Percentiles rank a stretch among this genome's conserved stretches.
These are phyloP conservation scores for Camelina sativa DNA, from an alignment of 345 rosid genomes.

Conservation along the genomic window DNA sequence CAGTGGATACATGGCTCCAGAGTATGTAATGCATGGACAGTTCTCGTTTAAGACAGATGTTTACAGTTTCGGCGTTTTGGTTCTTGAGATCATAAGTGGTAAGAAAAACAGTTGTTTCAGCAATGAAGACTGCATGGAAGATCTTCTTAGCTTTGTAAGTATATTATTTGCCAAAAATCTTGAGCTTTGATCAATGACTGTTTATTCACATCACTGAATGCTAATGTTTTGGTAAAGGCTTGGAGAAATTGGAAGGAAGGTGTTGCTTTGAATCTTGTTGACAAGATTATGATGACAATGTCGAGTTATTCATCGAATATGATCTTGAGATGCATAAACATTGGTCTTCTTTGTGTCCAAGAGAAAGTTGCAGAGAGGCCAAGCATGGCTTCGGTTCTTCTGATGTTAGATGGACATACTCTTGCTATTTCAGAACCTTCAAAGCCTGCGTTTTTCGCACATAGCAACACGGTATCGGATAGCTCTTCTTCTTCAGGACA, in stretches of 20 bases:
- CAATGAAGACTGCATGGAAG: constrained; percentile 33
- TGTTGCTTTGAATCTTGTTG: constrained; percentile 46
- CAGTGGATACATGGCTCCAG: constrained; percentile 70
- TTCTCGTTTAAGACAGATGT: constrained; percentile 63
- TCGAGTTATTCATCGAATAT: constrained; percentile 42
- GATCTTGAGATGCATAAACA: constrained; percentile 59
- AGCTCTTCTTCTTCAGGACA: constrained; percentile 39
- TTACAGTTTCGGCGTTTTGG: constrained; percentile 61
- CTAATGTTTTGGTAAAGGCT: constrained; percentile 44
- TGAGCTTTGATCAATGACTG: background rate
- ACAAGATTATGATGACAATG: constrained; percentile 44
- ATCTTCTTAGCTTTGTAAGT: constrained; percentile 56
- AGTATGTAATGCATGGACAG: constrained; percentile 54
- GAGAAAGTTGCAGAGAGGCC: constrained; percentile 58
- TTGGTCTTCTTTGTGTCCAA: constrained; percentile 73
- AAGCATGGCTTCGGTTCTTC: constrained; percentile 52
- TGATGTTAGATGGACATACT: constrained; percentile 51
- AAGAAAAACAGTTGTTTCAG: constrained; percentile 37
- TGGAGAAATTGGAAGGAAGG: constrained; percentile 69
- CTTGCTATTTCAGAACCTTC: constrained; percentile 50
- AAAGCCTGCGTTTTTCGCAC: constrained; percentile 51
- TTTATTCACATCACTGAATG: background rate
- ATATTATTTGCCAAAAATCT: background rate
- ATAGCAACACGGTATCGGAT: constrained; percentile 15
- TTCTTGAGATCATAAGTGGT: constrained; percentile 66